A percentile compares a stretch with the other conserved stretches of the same genome.
Conservation (phyloP, 768 basidiomycete species). For the Hydnum rufescens region DNA sequence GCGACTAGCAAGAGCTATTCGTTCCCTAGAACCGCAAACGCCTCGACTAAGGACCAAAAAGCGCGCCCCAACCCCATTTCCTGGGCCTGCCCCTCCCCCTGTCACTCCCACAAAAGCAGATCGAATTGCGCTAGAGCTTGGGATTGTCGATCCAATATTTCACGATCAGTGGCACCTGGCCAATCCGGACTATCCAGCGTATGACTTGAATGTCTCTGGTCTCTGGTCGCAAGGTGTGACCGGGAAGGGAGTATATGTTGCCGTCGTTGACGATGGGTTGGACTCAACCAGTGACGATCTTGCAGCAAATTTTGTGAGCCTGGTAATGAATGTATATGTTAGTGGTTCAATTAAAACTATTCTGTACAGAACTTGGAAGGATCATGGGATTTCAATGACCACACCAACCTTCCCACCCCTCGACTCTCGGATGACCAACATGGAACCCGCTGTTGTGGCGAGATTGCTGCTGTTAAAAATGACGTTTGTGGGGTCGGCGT, state of each 20-base stretch:
- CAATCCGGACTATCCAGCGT: constrained; percentile 59
- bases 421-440: constrained; percentile 83
- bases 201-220: constrained; percentile 71
- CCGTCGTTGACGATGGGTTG: constrained; percentile 87
- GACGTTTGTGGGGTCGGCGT: constrained; percentile 88
- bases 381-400: constrained; percentile 94
- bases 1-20: constrained; percentile 33
- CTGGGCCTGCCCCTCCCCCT: constrained; percentile 2
- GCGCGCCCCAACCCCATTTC: constrained; percentile 1
- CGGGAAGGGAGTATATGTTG: constrained; percentile 68
- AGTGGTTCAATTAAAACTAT: background rate
- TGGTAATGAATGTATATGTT: background rate
- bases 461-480: constrained; percentile 85
- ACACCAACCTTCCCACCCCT: constrained; percentile 69
- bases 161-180: constrained; percentile 84
- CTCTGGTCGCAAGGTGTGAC: constrained; percentile 81
- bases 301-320: constrained; percentile 74
- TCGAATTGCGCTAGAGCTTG: constrained; percentile 34
- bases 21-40: constrained; percentile 38
- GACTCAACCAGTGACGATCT: constrained; percentile 81
- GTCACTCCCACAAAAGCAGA: constrained; percentile 12
- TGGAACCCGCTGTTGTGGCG: constrained; percentile 94
- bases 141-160: constrained; percentile 68
- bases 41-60: constrained; percentile 45
- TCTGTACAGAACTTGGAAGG: constrained; percentile 50